phyloP scores from a whole-genome alignment of 75 land plant genomes.

The Picea sitchensis region DNA sequence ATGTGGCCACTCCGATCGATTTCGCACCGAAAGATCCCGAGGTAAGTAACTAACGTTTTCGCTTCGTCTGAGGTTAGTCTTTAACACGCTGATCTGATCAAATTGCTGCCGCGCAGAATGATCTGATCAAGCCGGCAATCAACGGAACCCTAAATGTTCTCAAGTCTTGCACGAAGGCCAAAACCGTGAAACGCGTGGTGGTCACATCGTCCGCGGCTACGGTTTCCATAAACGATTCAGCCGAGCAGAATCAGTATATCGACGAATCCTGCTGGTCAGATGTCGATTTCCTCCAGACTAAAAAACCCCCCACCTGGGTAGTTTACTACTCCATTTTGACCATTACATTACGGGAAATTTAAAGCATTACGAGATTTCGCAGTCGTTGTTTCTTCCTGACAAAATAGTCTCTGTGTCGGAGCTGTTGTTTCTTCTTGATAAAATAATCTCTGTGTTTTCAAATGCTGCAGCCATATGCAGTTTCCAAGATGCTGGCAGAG shows the following conservation, averaged over 20 bases:
- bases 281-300: background rate
- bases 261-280: slow-evolving; percentile 11
- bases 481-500: slow-evolving; percentile 48
- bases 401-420: background rate
- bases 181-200: slow-evolving; percentile 26
- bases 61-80: background rate
- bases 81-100: background rate
- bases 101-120: background rate
- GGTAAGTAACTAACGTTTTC: slow-evolving; percentile 2
- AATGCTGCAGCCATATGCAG: slow-evolving; percentile 5
- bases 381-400: background rate
- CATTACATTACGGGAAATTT: background rate
- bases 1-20: slow-evolving; percentile 30
- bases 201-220: slow-evolving; percentile 35
- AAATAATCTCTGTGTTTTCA: background rate
- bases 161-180: slow-evolving; percentile 24
- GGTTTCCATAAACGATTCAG: background rate
- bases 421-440: background rate
- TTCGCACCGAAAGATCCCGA: slow-evolving; percentile 25
- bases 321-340: background rate
- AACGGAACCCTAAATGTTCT: slow-evolving; percentile 34
- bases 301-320: slow-evolving; percentile 11
- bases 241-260: background rate
- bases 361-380: background rate
- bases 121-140: slow-evolving; percentile 20